These are phyloP conservation scores for Arctium minus DNA, from an alignment of 129 eudicot species.

Conservation along the genomic window DNA sequence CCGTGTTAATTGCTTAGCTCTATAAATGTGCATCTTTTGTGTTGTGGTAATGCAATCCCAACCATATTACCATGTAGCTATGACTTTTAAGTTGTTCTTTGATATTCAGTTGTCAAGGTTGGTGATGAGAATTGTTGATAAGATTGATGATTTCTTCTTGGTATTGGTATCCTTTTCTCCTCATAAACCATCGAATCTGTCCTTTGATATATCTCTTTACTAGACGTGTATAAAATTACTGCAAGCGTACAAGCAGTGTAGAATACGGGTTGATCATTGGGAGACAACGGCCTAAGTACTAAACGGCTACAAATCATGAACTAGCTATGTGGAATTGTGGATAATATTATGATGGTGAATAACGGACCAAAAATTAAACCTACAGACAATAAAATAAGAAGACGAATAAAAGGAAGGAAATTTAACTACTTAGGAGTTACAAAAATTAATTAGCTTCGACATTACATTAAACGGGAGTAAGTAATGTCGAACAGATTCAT, in stretches of 20 bases:
- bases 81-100: background rate
- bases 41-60: no score
- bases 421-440: background rate
- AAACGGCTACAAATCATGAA: background rate
- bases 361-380: background rate
- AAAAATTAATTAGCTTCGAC: background rate
- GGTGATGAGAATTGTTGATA: no score
- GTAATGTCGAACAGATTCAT: background rate
- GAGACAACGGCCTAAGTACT: background rate
- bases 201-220: no score
- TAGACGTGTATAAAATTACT: background rate
- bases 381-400: background rate
- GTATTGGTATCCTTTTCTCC: no score
- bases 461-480: no score
- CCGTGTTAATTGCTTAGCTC: no score
- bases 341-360: background rate
- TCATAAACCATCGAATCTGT: no score
- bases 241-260: background rate
- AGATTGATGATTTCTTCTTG: no score
- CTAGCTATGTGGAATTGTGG: background rate
- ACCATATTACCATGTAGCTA: no score
- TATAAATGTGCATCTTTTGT: no score
- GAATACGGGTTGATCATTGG: background rate
- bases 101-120: no score
- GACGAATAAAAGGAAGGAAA: background rate